These are phyloP conservation scores for Corniculantispora saksenae DNA, from an alignment of 2,329 filamentous ascomycete genomes.

Conservation along the genomic window DNA sequence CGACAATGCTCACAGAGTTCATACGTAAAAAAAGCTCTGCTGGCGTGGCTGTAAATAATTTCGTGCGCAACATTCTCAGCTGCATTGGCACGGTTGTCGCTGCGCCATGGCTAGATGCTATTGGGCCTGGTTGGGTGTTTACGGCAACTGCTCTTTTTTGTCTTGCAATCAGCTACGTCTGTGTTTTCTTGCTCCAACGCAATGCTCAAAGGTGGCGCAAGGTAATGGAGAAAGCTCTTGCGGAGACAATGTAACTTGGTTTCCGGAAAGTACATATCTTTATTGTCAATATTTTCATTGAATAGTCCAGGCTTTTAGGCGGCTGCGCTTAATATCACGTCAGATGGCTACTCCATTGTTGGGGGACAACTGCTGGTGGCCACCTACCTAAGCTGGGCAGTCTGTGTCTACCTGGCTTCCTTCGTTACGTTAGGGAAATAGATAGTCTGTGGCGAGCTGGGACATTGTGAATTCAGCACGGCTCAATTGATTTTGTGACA, in stretches of 20 bases:
- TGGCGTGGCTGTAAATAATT: slow-evolving; percentile 80
- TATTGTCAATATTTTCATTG: not conserved
- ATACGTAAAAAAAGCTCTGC: slow-evolving; percentile 70
- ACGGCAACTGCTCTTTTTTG: slow-evolving; percentile 44
- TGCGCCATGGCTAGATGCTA: slow-evolving; percentile 67
- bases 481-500: not conserved
- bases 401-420: not conserved
- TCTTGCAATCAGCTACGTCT: slow-evolving; percentile 2
- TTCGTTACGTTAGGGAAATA: not conserved
- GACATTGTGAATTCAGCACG: not conserved
- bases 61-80: slow-evolving; percentile 75
- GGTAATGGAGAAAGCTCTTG: slow-evolving; percentile 13
- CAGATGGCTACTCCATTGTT: too few relatives aligned
- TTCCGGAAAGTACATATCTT: not conserved
- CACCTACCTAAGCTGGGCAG: too few relatives aligned
- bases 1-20: slow-evolving; percentile 85
- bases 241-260: not conserved
- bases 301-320: not conserved
- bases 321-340: too few relatives aligned
- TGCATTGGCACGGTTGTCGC: slow-evolving; percentile 71
- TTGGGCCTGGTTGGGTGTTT: slow-evolving; percentile 77
- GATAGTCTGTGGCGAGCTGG: not conserved
- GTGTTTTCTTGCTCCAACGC: slow-evolving; percentile 13
- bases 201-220: slow-evolving; percentile 16
- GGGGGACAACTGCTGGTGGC: too few relatives aligned